Evolutionary conservation across 495 filamentous ascomycete genomes (phyloP), one percentile per base, ranked within the genome.

Genomic region (Aeminium ludgeri): DNA sequence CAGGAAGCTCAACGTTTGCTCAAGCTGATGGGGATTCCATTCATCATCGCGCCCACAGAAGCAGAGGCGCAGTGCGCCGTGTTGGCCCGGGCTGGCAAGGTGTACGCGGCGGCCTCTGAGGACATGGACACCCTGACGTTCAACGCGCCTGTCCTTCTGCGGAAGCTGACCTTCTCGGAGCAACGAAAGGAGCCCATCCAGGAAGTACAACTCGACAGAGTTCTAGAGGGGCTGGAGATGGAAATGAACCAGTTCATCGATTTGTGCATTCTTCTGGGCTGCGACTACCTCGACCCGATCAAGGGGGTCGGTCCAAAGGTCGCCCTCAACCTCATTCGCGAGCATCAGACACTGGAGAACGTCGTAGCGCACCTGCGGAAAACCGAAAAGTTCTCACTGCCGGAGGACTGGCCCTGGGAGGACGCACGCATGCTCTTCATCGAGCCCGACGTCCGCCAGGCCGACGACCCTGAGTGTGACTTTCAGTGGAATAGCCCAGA

Each of bases 41-140:
- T 81, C 54, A 87, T 97, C 36, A 69, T 89, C 57, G 91, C 89
- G 0, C 89, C 89, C 0, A 96, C 91, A 6, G 89, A 97, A 60
- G 89, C 89, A 5, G 89, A 97, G 63, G 89, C 89, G 1, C 89
- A 97, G 53, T 97, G 89, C 50, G 91, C 89, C 0, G 80, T 78
- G 23, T 68, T 99, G 40, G 89, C 89, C 1, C 69, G 82, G 40
- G 89, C 82, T 12, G 86, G 84, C 10, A 96, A 95, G 63, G 89
- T 97, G 25, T 99, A 89, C 49, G 89, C 86, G 12, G 89, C 89
- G 19, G 89, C 89, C 1, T 87, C 79, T 31, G 89, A 99, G 65
- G 89, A 99, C 64, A 99, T 99, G 89, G 89, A 99, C 55, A 99
- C 89, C 0, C 65, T 99, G 13, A 95, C 89, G 57, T 99, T 96